Evolutionary conservation across 1,284 basidiomycete genomes (phyloP), one percentile per base, ranked within the genome.

Genomic region (Microbotryum violaceum): DNA sequence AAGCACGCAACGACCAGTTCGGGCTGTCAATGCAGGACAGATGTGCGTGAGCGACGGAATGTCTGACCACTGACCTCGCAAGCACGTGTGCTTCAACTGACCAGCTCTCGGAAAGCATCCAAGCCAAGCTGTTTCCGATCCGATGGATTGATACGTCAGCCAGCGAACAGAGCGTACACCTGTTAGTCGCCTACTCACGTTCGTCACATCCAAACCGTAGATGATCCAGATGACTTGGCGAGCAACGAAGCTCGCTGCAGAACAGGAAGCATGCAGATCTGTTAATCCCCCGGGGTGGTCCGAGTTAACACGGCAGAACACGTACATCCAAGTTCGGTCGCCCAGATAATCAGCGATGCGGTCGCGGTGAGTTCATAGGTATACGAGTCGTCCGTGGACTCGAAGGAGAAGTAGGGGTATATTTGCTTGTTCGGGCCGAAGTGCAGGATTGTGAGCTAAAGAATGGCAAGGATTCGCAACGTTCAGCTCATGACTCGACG

Each of bases 321-420:
- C 37, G 12, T 42, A 18, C 37, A 77, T n/a, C 76, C 52, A 6
- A 82, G 72, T 69, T 82, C 81, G 10, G 76, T 73, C 12, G 77
- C 78, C 80, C 80, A 82, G 57, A 82, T 79, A 12, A 78, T 76
- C 12, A 78, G 71, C 7, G 79, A 80, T 14, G 81, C 81, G 9
- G 77, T 73, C 61, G 81, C 79, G 0, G 81, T 82, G 52, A 82
- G 72, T 29, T 74, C 74, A 66, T 81, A 82, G n/a, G 79, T 82
- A 72, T 82, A 82, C 4, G 80, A 80, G 66, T 82, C 80, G 77
- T 76, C n/a, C 29, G 54, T 54, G 70, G 77, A 61, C 68, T 74
- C 75, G 69, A 82, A 81, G 20, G 76, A 73, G 72, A 82, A 82
- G 74, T 82, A 82, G 2, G 81, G 81, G 70, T 82, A 82, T 52